phyloP scores from a whole-genome alignment of 2,329 filamentous ascomycete genomes.

The Fusarium tupiense region DNA sequence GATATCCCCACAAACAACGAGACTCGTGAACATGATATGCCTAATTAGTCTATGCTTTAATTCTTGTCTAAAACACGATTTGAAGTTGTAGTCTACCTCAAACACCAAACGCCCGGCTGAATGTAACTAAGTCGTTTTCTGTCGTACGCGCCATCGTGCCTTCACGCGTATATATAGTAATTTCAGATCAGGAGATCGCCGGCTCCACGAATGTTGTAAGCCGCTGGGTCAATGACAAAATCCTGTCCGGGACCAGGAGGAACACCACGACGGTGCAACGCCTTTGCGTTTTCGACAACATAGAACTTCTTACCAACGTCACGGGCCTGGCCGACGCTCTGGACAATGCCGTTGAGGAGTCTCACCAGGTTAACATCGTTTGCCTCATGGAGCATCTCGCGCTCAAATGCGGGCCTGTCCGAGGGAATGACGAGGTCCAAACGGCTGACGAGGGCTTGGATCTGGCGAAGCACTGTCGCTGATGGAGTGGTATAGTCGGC shows the following conservation, averaged over 20 bases:
- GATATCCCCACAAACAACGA: no score
- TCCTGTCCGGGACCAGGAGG: slow-evolving; percentile 32
- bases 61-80: slow-evolving; percentile 8
- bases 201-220: slow-evolving; percentile 41
- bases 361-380: slow-evolving; percentile 86
- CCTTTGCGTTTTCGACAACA: slow-evolving; percentile 60
- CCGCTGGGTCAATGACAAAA: slow-evolving; percentile 32
- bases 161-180: neutral
- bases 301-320: slow-evolving; percentile 80
- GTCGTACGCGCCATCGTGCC: neutral
- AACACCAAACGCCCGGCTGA: slow-evolving; percentile 44
- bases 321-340: slow-evolving; percentile 75
- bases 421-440: slow-evolving; percentile 83
- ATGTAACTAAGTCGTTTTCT: slow-evolving; percentile 16
- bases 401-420: slow-evolving; percentile 70
- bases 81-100: slow-evolving; percentile 25
- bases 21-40: neutral
- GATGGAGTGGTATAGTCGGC: slow-evolving; percentile 60
- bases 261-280: slow-evolving; percentile 32
- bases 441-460: slow-evolving; percentile 85
- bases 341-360: slow-evolving; percentile 78
- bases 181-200: slow-evolving; percentile 48
- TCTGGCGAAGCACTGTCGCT: slow-evolving; percentile 83
- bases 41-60: neutral
- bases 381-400: slow-evolving; percentile 78